Percentiles rank a stretch among this genome's conserved stretches.
Evolutionary conservation across 164 flowering plant species (phyloP).

Genomic region (Litsea cubeba): DNA sequence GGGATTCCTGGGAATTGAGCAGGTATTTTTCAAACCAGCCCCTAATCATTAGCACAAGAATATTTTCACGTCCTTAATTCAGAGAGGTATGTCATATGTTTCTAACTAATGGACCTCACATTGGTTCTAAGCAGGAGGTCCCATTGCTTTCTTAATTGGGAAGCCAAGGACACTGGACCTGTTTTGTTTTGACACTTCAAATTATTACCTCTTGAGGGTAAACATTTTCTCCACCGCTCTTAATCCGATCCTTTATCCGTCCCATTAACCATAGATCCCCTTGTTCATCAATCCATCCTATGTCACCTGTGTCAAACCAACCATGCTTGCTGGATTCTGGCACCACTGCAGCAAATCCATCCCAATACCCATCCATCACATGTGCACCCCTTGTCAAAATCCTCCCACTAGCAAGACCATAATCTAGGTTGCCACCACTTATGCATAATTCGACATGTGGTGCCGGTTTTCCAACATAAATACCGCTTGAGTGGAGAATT

Average conservation of each 20-base stretch:
- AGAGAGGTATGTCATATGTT: background rate
- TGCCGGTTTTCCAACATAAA: constrained; percentile 86
- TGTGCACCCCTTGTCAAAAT: constrained; percentile 86
- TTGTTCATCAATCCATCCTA: constrained; percentile 55
- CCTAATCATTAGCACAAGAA: background rate
- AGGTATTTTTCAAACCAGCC: too few relatives aligned
- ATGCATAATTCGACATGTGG: constrained; percentile 78
- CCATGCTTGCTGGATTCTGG: constrained; percentile 15
- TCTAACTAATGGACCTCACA: background rate
- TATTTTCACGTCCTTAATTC: background rate
- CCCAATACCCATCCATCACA: constrained; percentile 76
- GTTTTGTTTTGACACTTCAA: background rate
- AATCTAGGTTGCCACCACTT: constrained; percentile 12
- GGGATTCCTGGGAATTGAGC: too few relatives aligned
- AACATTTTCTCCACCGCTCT: constrained; percentile 93
- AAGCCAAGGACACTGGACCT: background rate
- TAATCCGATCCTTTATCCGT: constrained; percentile 65
- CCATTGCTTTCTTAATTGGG: background rate
- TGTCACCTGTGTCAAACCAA: constrained; percentile 95
- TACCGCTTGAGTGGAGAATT: constrained; percentile 29
- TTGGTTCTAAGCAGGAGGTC: background rate
- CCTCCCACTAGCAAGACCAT: constrained; percentile 40
- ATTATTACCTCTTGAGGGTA: constrained; percentile 78
- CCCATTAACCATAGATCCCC: constrained; percentile 88
- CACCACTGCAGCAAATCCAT: constrained; percentile 14